A percentile compares a stretch with the other conserved stretches of the same genome.
Evolutionary conservation across 306 rosid species (phyloP).

Genomic region (Pyrus pyrifolia): DNA sequence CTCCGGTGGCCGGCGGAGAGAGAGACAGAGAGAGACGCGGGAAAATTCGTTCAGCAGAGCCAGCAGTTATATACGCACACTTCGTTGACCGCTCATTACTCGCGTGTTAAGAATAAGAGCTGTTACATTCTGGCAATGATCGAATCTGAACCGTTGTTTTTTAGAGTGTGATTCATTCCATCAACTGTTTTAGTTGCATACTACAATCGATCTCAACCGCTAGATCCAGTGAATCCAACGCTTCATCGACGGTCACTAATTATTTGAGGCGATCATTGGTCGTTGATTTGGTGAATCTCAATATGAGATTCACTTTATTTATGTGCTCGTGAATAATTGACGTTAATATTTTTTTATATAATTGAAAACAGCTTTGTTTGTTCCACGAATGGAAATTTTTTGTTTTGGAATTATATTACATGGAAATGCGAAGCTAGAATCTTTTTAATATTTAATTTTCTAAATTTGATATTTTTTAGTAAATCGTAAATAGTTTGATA

Average conservation of each 20-base stretch:
- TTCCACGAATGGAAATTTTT: not conserved
- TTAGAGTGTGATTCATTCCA: too few species aligned
- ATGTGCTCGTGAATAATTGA: not conserved
- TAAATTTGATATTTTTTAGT: not conserved
- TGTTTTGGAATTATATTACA: not conserved
- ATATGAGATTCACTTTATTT: not conserved
- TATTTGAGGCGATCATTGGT: not conserved
- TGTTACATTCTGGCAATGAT: not conserved
- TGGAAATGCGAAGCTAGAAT: not conserved
- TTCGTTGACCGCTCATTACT: not conserved
- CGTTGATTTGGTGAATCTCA: not conserved
- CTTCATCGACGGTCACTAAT: not conserved
- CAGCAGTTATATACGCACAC: not conserved
- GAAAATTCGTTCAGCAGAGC: not conserved
- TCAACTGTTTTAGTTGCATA: too few species aligned
- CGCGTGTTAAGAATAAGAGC: not conserved
- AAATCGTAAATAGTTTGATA: too few species aligned
- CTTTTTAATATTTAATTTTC: too few species aligned
- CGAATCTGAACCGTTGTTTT: not conserved
- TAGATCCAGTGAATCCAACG: not conserved
- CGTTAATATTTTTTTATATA: too few species aligned
- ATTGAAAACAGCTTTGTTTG: too few species aligned
- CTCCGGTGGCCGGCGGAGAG: not conserved
- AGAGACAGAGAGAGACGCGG: not conserved
- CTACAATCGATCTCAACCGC: not conserved